These are phyloP conservation scores for Cinnamomum micranthum DNA, from an alignment of 164 flowering plant genomes.

Conservation along the genomic window DNA sequence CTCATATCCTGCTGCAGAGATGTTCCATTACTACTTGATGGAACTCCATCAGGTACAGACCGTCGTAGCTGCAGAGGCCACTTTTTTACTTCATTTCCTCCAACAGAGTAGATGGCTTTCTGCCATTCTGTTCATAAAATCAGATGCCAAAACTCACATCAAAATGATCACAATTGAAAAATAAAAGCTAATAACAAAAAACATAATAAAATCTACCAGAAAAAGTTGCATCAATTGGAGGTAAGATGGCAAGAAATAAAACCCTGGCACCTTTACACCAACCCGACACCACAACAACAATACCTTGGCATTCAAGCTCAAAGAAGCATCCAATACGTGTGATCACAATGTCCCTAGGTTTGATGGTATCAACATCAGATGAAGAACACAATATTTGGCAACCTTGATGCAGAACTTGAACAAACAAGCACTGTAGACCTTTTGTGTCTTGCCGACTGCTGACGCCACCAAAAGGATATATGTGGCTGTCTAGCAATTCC, in stretches of 20 bases:
- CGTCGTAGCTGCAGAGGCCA: slow-evolving; percentile 90
- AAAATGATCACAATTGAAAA: neutral
- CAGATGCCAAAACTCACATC: neutral
- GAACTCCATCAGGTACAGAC: slow-evolving; percentile 64
- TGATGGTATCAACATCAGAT: slow-evolving; percentile 50
- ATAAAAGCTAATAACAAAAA: neutral
- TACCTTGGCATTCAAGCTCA: slow-evolving; percentile 98
- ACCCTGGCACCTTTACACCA: too few species aligned
- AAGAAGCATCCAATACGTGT: slow-evolving; percentile 88
- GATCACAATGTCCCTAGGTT: slow-evolving; percentile 88
- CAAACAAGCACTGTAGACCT: slow-evolving; percentile 87
- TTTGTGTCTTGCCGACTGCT: slow-evolving; percentile 98
- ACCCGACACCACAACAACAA: neutral
- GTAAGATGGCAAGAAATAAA: neutral
- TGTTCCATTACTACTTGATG: slow-evolving; percentile 67
- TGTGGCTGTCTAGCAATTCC: slow-evolving; percentile 87
- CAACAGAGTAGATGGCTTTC: slow-evolving; percentile 80
- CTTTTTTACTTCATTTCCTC: slow-evolving; percentile 88
- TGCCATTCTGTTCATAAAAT: slow-evolving; percentile 78
- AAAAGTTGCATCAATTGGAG: neutral
- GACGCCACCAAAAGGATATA: slow-evolving; percentile 97
- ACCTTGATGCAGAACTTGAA: slow-evolving; percentile 89
- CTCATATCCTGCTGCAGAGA: slow-evolving; percentile 78
- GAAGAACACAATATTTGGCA: slow-evolving; percentile 71
- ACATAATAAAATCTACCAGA: neutral